These are phyloP conservation scores for Macrocybe gigantea DNA, from an alignment of 768 basidiomycete genomes.

Conservation along the genomic window DNA sequence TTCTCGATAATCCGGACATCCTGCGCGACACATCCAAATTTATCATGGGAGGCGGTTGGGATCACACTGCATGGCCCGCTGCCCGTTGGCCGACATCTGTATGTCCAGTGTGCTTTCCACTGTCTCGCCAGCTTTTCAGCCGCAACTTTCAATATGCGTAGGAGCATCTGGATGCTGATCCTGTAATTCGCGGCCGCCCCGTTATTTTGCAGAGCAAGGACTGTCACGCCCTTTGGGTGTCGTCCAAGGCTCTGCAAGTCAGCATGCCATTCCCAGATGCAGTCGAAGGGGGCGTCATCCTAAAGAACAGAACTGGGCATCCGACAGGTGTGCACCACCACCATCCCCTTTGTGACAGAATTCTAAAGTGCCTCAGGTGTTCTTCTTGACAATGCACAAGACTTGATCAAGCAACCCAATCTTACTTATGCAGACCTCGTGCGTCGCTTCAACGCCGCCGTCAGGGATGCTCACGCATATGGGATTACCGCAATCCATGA, in stretches of 20 bases:
- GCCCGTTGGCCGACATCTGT: conserved; percentile 67
- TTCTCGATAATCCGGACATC: conserved; percentile 53
- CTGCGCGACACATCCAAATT: conserved; percentile 49
- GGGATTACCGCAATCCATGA: conserved; percentile 88
- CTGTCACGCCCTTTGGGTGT: conserved; percentile 87
- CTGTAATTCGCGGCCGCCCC: conserved; percentile 58
- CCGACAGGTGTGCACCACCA: conserved; percentile 55
- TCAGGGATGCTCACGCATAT: conserved; percentile 58
- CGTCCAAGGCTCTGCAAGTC: conserved; percentile 47
- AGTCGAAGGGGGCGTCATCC: conserved; percentile 77
- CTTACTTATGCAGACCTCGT: conserved; percentile 60
- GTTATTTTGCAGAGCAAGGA: conserved; percentile 83
- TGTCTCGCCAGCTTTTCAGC: neutral
- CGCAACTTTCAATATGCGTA: conserved; percentile 19
- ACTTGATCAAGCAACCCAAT: conserved; percentile 57
- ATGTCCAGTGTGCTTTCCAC: conserved; percentile 16
- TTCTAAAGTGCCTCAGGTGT: conserved; percentile 39
- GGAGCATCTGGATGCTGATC: conserved; percentile 70
- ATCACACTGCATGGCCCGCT: conserved; percentile 73
- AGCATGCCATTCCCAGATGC: conserved; percentile 60
- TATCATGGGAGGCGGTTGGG: conserved; percentile 85
- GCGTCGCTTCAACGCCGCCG: conserved; percentile 54
- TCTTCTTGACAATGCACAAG: conserved; percentile 84
- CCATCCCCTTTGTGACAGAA: conserved; percentile 4
- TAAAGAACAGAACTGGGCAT: conserved; percentile 57